Conservation (phyloP, 2,329 filamentous ascomycete species). For the Ophiostoma sp. region DNA sequence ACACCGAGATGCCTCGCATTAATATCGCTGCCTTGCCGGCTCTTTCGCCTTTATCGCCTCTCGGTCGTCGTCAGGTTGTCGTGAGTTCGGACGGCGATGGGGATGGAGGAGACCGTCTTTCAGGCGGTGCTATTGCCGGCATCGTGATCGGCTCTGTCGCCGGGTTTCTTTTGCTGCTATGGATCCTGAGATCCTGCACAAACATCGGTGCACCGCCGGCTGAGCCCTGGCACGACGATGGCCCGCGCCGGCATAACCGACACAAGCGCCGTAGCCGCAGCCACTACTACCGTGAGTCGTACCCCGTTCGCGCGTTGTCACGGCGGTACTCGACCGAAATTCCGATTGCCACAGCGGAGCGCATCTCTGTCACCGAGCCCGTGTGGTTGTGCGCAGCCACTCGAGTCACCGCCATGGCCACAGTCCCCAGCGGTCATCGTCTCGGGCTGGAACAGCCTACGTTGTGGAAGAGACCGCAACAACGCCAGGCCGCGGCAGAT, state of each 20-base stretch:
- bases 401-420: background rate
- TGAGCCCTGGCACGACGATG: background rate
- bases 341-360: background rate
- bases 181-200: background rate
- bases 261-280: background rate
- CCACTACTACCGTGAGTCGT: constrained; percentile 9
- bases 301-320: background rate
- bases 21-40: background rate
- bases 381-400: constrained; percentile 8
- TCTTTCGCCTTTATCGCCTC: background rate
- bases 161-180: background rate
- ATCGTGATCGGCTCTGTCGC: background rate
- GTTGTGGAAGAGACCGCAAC: background rate
- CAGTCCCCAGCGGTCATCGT: background rate
- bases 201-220: background rate
- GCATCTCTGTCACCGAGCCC: background rate
- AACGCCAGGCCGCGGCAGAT: background rate
- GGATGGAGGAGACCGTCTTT: background rate
- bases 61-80: background rate
- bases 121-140: background rate
- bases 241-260: background rate
- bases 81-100: background rate
- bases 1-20: background rate
- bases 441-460: background rate
- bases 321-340: background rate